Evolutionary conservation across 805 yeast genomes (phyloP).

Genomic region (Saccharomyces paradoxus): DNA sequence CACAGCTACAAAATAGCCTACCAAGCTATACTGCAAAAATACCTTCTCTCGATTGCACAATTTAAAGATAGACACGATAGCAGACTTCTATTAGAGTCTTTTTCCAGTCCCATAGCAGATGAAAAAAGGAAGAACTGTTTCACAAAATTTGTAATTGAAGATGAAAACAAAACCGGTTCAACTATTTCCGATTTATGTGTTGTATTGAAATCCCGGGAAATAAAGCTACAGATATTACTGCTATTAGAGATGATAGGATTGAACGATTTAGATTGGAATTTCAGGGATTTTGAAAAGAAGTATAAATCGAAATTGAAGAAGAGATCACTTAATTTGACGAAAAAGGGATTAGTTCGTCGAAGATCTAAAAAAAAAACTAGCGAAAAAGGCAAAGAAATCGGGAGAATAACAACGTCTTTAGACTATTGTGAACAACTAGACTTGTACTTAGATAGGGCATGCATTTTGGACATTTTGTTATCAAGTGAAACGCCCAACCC

Average conservation of each 20-base stretch:
- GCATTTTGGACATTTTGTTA: constrained; percentile 44
- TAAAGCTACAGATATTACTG: constrained; percentile 46
- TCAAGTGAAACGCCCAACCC: constrained; percentile 26
- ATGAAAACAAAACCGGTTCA: constrained; percentile 9
- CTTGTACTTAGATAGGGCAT: constrained; percentile 43
- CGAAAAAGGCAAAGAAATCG: neutral
- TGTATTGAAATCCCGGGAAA: constrained; percentile 45
- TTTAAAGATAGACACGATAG: constrained; percentile 37
- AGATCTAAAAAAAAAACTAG: constrained; percentile 16
- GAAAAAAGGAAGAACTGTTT: constrained; percentile 17
- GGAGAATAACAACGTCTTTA: neutral
- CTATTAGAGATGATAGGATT: constrained; percentile 38
- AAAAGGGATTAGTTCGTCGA: constrained; percentile 9
- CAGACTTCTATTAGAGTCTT: constrained; percentile 12
- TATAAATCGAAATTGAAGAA: constrained; percentile 17
- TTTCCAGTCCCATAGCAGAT: constrained; percentile 16
- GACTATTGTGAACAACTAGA: constrained; percentile 33
- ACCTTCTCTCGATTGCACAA: constrained; percentile 31
- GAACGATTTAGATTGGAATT: constrained; percentile 30
- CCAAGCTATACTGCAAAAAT: constrained; percentile 22
- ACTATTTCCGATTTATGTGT: constrained; percentile 27
- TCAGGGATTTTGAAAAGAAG: constrained; percentile 26
- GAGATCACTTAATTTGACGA: constrained; percentile 30
- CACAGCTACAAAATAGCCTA: constrained; percentile 8
- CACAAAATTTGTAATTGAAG: constrained; percentile 4